These are phyloP conservation scores for Cladosporium sp. DNA, from an alignment of 2,329 filamentous ascomycete species.

Conservation along the genomic window DNA sequence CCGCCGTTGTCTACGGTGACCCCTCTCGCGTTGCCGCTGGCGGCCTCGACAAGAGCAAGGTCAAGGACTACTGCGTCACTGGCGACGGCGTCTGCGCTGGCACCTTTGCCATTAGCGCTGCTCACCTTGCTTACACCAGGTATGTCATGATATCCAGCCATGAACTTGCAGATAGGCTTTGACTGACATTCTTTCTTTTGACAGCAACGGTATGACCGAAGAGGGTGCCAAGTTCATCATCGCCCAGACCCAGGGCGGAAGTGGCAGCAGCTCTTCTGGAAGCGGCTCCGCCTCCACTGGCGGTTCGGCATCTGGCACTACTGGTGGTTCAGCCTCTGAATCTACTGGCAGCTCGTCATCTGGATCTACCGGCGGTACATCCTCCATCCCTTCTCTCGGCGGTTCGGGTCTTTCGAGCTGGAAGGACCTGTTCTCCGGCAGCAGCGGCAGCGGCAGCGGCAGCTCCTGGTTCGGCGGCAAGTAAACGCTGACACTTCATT, in stretches of 20 bases:
- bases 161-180: background rate
- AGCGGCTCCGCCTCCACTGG: background rate
- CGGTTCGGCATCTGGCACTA: background rate
- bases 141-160: background rate
- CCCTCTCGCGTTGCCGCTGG: slow-evolving; percentile 29
- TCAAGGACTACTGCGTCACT: slow-evolving; percentile 32
- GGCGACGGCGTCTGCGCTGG: slow-evolving; percentile 33
- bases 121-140: slow-evolving; percentile 28
- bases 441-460: background rate
- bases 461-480: background rate
- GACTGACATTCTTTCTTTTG: background rate
- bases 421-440: background rate
- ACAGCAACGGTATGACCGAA: slow-evolving; percentile 21
- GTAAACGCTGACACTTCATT: background rate
- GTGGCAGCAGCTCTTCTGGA: background rate
- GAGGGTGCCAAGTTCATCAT: slow-evolving; percentile 25
- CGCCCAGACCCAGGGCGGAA: slow-evolving; percentile 5
- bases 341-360: background rate
- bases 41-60: slow-evolving; percentile 25
- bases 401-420: background rate
- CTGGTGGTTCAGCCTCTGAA: background rate
- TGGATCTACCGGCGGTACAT: background rate
- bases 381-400: background rate
- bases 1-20: slow-evolving; percentile 36
- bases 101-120: slow-evolving; percentile 29